Base-by-base conservation (phyloP, 192 early-diverging fungal species). In the Rhizophagus sp. region DNA sequence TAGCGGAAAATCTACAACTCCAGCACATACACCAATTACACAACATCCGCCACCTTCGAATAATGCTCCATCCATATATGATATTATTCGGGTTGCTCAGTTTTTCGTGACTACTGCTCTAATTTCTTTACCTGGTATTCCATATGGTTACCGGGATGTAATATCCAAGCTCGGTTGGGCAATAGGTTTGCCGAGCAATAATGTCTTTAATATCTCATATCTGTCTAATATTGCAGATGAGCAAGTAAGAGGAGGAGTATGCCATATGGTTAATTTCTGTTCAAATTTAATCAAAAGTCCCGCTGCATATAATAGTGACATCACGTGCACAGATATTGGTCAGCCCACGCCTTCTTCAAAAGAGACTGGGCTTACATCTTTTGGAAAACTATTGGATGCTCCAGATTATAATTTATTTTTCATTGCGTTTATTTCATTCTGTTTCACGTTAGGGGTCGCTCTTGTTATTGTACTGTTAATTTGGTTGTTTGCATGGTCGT, bases 401-500 rank as follows among this genome's bases (percentile, higher is more conserved):
- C 75, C 75, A 24, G 34, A 19, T 2, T 76, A 76, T 39, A 41
- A 76, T 41, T 62, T 76, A 64, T 76, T 76, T 39, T 76, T 76
- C 34, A 5, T 62, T 4, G 13, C 44, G 24, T 1, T 76, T n/a
- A 62, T 76, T 15, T 13, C 12, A 41, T 64, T 76, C 24, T 39
- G 57, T 44, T n/a, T 3, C 36, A 11, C 33, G 30, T 5, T 76
- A 33, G 75, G 12, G 17, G 13, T 76, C 64, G 75, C 41, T 41
- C 17, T 49, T 76, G 3, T 19, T 47, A 44, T 76, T 24, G 33
- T 62, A 41, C 44, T 63, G 5, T n/a, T 76, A 2, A 22, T 63
- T 41, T 22, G 75, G 57, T 4, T 76, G n/a, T 22, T 63, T 36
- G 57, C 62, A 41, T 10, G 34, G 57, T 64, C 24, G 22, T 34